Evolutionary conservation across 768 basidiomycete species (phyloP).

Genomic region (Boletus patriciae): DNA sequence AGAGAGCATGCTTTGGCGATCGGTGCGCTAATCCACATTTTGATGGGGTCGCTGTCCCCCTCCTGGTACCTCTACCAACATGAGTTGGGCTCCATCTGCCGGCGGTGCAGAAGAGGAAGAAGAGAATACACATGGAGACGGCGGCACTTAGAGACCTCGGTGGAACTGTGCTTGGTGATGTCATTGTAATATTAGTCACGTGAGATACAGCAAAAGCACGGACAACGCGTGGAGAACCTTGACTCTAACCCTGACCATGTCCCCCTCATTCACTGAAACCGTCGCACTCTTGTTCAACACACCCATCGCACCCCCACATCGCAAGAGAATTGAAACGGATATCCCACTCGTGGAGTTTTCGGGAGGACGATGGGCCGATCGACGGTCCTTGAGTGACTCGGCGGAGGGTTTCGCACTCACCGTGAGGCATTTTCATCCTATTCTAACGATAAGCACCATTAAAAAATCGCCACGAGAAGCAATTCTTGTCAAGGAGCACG

Average conservation of each 20-base stretch:
- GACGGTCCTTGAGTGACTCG: not conserved
- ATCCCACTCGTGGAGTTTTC: slow-evolving; percentile 24
- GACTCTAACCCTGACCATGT: not conserved
- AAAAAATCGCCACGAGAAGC: slow-evolving; percentile 5
- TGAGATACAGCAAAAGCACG: not conserved
- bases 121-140: not conserved
- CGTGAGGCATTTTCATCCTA: slow-evolving; percentile 13
- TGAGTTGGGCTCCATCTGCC: not conserved
- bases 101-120: not conserved
- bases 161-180: slow-evolving; percentile 1
- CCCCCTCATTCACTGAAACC: slow-evolving; percentile 18
- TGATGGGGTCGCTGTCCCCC: not conserved
- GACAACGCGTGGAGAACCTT: not conserved
- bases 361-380: not conserved
- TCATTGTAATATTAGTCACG: slow-evolving; percentile 15
- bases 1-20: not conserved
- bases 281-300: slow-evolving; percentile 23
- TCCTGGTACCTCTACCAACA: not conserved
- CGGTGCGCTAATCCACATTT: not conserved
- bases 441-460: not conserved
- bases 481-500: slow-evolving; percentile 2
- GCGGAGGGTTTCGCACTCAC: slow-evolving; percentile 4
- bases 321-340: not conserved
- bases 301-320: slow-evolving; percentile 17
- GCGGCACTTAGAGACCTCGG: not conserved